A percentile compares a stretch with the other conserved stretches of the same genome.
Evolutionary conservation across 345 rosid genomes (phyloP).

Genomic region (Noccaea caerulescens): DNA sequence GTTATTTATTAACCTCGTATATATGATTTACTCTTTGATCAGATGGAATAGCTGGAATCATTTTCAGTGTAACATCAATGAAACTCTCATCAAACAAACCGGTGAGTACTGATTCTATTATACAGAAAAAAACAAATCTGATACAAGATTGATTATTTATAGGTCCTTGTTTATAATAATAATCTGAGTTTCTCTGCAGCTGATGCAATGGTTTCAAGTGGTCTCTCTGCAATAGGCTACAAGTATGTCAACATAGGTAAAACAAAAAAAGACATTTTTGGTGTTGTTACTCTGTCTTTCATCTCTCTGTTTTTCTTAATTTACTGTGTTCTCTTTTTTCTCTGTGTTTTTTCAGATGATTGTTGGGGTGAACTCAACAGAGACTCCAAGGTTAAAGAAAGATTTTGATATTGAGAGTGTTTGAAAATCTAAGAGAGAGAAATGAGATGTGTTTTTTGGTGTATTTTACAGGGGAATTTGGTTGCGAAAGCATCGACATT

Average conservation of each 20-base stretch:
- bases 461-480: conserved; percentile 62
- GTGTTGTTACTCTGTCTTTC: background rate
- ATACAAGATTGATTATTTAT: conserved; percentile 9
- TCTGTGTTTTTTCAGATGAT: conserved; percentile 63
- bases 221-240: conserved; percentile 76
- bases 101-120: conserved; percentile 48
- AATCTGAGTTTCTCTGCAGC: conserved; percentile 45
- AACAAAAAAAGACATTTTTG: background rate
- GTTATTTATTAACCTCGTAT: background rate
- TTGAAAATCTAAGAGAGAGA: conserved; percentile 4
- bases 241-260: conserved; percentile 82
- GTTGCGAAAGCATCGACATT: conserved; percentile 67
- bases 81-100: conserved; percentile 68
- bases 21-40: conserved; percentile 7
- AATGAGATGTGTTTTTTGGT: conserved; percentile 23
- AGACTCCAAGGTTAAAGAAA: conserved; percentile 56
- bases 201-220: conserved; percentile 80
- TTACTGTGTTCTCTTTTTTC: conserved; percentile 1
- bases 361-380: conserved; percentile 93
- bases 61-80: conserved; percentile 70
- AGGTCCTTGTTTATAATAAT: background rate
- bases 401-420: background rate
- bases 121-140: background rate
- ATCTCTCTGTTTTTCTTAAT: conserved; percentile 12
- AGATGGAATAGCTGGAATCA: conserved; percentile 99